phyloP scores from a whole-genome alignment of 306 rosid genomes.

The Crotalaria pallida region DNA sequence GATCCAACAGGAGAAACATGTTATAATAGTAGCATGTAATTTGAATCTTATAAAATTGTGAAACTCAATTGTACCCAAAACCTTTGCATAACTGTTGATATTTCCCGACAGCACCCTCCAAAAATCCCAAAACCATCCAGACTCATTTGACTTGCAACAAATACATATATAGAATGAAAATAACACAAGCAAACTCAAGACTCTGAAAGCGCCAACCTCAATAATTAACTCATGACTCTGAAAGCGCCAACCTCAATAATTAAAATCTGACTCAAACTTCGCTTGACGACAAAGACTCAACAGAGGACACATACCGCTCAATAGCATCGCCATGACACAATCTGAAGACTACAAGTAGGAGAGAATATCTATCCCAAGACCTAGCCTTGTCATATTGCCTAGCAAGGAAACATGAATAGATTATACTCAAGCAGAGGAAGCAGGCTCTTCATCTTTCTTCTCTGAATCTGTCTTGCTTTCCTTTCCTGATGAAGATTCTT shows the following conservation, averaged over 20 bases:
- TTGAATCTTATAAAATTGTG: slow-evolving; percentile 1
- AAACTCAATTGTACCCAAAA: slow-evolving; percentile 24
- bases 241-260: slow-evolving; percentile 36
- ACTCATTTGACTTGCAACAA: slow-evolving; percentile 13
- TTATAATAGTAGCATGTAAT: background rate
- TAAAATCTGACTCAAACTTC: slow-evolving; percentile 37
- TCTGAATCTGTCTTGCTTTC: slow-evolving; percentile 32
- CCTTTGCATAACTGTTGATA: slow-evolving; percentile 3
- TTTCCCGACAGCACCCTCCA: slow-evolving; percentile 5
- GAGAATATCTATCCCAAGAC: slow-evolving; percentile 11
- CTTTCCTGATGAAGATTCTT: slow-evolving; percentile 29
- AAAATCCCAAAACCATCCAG: background rate
- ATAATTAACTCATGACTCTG: slow-evolving; percentile 33
- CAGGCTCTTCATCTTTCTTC: slow-evolving; percentile 47
- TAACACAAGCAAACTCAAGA: slow-evolving; percentile 21
- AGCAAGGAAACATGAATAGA: background rate
- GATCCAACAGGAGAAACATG: background rate
- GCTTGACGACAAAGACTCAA: slow-evolving; percentile 32
- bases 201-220: slow-evolving; percentile 33
- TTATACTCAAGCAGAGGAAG: slow-evolving; percentile 39
- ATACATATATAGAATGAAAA: slow-evolving; percentile 19
- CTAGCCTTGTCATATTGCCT: slow-evolving; percentile 33
- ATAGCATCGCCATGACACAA: slow-evolving; percentile 35
- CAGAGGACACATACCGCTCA: slow-evolving; percentile 19
- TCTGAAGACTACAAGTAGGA: slow-evolving; percentile 18